Evolutionary conservation across 2,329 filamentous ascomycete species (phyloP).

Genomic region (Nothophoma quercina): DNA sequence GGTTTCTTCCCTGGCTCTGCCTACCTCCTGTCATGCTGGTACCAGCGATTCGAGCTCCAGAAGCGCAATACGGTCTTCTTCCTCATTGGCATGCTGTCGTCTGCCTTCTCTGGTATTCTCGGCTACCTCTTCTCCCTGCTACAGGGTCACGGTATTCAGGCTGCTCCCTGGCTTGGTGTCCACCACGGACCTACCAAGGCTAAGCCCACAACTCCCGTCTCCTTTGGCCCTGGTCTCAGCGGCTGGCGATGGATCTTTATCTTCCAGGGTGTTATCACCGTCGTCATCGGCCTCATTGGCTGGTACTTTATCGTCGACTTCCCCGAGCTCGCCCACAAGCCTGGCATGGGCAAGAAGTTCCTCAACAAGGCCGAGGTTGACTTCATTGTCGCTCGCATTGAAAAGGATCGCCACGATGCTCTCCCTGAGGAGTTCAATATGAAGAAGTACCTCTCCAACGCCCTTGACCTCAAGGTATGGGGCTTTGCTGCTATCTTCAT

Average conservation of each 20-base stretch:
- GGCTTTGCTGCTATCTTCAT: conserved; percentile 34
- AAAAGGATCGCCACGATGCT: conserved; percentile 38
- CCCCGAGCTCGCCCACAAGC: conserved; percentile 34
- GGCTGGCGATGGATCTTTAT: conserved; percentile 43
- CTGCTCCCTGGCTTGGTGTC: conserved; percentile 33
- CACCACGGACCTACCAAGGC: conserved; percentile 44
- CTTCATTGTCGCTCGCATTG: conserved; percentile 38
- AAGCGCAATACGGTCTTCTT: conserved; percentile 66
- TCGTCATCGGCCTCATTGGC: conserved; percentile 28
- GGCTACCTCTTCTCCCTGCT: conserved; percentile 53
- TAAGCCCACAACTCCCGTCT: conserved; percentile 28
- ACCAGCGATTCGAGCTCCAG: conserved; percentile 63
- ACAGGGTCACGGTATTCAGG: conserved; percentile 54
- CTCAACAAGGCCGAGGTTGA: conserved; percentile 36
- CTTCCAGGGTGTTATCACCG: conserved; percentile 32
- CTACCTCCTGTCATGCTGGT: conserved; percentile 67
- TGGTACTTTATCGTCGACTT: conserved; percentile 39
- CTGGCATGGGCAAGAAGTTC: conserved; percentile 33
- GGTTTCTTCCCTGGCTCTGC: conserved; percentile 44
- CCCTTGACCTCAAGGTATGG: conserved; percentile 33
- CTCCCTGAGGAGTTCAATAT: conserved; percentile 37
- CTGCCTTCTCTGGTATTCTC: conserved; percentile 36
- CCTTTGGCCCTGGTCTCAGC: conserved; percentile 41
- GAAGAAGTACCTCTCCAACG: conserved; percentile 28
- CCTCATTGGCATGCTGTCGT: conserved; percentile 35